Conservation (phyloP, 768 basidiomycete genomes). For the Calocybe gangraenosa region DNA sequence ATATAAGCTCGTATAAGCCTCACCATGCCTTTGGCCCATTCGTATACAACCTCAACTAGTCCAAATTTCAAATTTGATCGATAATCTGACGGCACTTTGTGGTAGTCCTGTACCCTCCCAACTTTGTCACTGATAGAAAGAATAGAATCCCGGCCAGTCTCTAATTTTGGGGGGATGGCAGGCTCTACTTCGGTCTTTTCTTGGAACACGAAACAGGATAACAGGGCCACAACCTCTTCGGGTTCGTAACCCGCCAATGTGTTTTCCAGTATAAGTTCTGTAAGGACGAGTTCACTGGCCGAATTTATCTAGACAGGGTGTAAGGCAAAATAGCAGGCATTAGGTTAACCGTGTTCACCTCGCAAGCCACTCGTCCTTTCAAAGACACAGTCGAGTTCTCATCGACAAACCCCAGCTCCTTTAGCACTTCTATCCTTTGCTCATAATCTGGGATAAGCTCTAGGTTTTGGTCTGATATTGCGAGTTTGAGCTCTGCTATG, state of each 20-base stretch:
- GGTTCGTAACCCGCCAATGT: constrained; percentile 87
- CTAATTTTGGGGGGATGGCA: constrained; percentile 69
- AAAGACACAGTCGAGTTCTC: constrained; percentile 93
- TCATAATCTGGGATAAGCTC: constrained; percentile 97
- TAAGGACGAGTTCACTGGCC: constrained; percentile 93
- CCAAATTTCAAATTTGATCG: constrained; percentile 83
- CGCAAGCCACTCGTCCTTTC: constrained; percentile 97
- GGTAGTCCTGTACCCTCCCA: constrained; percentile 70
- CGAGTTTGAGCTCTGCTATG: constrained; percentile 74
- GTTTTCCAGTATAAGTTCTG: constrained; percentile 96
- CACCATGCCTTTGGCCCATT: constrained; percentile 99
- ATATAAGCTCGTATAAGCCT: constrained; percentile 17
- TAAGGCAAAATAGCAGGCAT: not conserved
- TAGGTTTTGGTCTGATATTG: constrained; percentile 93
- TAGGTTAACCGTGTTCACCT: constrained; percentile 51
- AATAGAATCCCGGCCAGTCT: constrained; percentile 78
- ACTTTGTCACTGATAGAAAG: constrained; percentile 75
- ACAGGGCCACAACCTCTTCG: constrained; percentile 92
- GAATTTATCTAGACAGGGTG: constrained; percentile 79
- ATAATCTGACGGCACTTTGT: constrained; percentile 77
- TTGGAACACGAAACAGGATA: constrained; percentile 97
- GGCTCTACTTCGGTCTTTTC: constrained; percentile 95
- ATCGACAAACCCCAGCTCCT: constrained; percentile 90
- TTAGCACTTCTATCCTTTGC: constrained; percentile 85
- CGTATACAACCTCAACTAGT: constrained; percentile 93